Conservation (phyloP, 164 flowering plant genomes). For the Nymphaea colorata region DNA sequence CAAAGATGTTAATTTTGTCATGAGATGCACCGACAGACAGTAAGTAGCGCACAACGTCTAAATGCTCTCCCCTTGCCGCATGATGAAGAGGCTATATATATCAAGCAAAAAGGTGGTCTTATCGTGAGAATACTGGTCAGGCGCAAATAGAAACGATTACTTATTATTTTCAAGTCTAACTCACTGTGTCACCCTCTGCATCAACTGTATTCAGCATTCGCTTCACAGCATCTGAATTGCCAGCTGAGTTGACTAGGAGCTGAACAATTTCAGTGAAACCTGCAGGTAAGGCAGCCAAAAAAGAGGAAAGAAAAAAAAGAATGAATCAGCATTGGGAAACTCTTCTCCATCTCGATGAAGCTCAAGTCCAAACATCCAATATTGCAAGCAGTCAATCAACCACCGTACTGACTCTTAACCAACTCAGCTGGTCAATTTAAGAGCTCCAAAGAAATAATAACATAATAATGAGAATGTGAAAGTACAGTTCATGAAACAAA, state of each 20-base stretch:
- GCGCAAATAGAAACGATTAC: too few relatives aligned
- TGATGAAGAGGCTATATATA: constrained; percentile 75
- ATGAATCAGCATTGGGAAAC: not conserved
- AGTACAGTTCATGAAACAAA: not conserved
- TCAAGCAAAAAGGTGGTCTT: too few relatives aligned
- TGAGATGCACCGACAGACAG: constrained; percentile 62
- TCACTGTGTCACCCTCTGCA: constrained; percentile 81
- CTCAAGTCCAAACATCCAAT: not conserved
- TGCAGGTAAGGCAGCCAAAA: constrained; percentile 14
- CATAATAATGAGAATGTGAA: not conserved
- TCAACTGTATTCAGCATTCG: constrained; percentile 70
- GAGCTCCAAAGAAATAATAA: not conserved
- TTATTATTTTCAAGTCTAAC: constrained; percentile 5
- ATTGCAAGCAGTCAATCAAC: too few relatives aligned
- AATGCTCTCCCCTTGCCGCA: constrained; percentile 84
- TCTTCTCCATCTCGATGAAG: not conserved
- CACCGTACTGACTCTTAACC: not conserved
- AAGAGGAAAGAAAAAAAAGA: not conserved
- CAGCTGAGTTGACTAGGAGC: constrained; percentile 41
- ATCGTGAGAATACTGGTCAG: too few relatives aligned
- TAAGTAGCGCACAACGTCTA: constrained; percentile 41
- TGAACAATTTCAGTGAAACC: constrained; percentile 65
- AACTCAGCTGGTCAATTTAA: not conserved
- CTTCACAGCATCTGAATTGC: constrained; percentile 25
- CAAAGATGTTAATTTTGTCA: constrained; percentile 40